Conservation (phyloP, 192 early-diverging fungal species). For the Paraglomus occultum region DNA sequence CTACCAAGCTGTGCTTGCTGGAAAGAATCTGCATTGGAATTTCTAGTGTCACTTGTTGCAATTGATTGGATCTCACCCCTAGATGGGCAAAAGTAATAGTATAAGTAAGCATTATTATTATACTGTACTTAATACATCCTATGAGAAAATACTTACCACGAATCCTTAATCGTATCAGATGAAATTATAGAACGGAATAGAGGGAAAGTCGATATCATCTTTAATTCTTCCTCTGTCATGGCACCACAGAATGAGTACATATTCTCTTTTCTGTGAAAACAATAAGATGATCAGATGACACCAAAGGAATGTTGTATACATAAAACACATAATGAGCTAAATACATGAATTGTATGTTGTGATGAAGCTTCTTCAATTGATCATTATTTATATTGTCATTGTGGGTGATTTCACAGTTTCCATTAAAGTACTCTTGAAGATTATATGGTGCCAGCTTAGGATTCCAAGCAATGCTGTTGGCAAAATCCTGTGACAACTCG, state of each 20-base stretch:
- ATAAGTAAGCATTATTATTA: background rate
- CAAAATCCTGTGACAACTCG: background rate
- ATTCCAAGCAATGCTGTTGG: slow-evolving; percentile 1
- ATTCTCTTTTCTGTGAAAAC: slow-evolving; percentile 3
- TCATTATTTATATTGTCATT: no score
- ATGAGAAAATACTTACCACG: slow-evolving; percentile 9
- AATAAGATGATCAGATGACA: background rate
- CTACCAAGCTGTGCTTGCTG: background rate
- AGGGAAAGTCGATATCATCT: slow-evolving; percentile 1
- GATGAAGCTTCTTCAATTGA: background rate
- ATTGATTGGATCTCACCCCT: background rate
- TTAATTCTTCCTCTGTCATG: slow-evolving; percentile 7
- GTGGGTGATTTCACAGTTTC: background rate
- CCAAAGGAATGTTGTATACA: background rate
- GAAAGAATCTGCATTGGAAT: background rate
- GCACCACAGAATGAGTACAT: background rate
- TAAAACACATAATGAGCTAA: background rate
- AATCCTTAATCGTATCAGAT: background rate
- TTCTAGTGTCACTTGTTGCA: background rate
- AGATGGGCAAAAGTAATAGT: background rate
- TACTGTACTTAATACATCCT: background rate
- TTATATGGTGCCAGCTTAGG: background rate
- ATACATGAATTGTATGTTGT: background rate
- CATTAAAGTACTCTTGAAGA: slow-evolving; percentile 6
- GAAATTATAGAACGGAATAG: background rate